Base-by-base conservation (phyloP, 345 rosid genomes). In the Eucalyptus tenuipes region DNA sequence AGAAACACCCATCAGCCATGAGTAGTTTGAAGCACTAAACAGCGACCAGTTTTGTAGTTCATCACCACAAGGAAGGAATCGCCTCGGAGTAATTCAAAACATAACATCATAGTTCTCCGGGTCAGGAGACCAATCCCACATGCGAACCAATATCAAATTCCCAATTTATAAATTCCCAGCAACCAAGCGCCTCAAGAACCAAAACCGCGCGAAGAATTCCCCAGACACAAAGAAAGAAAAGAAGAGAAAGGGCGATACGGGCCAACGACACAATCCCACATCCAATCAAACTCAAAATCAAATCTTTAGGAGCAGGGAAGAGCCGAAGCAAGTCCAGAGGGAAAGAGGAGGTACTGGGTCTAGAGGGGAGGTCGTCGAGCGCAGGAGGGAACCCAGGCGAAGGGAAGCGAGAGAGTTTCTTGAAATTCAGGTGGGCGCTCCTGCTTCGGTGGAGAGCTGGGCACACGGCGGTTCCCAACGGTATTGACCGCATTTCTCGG, bases 401-500 rank as follows among this genome's bases (percentile, higher is more conserved):
- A 29, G 91, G 90, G 88, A 82, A 87, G 85, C 49, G 66, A 80
- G 92, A 86, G 85, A 66, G 91, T 87, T 89, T 92, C 81, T 91
- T 89, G 90, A 89, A 89, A 90, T 87, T 88, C 91, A 92, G 88
- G 89, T 88, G 88, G 88, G 89, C 84, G 75, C 87, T 49, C 33
- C 87, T 89, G 91, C 80, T 75, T 18, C 11, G 75, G 71, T 29
- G 89, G 14, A 49, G 89, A 87, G 81, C 91, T 53, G 95, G 92
- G 75, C 92, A 94, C 16, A 92, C 92, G 88, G 96, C 71, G 88
- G 93, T 88, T 91, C 96, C 98, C 86, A 95, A 93, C 88, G 95
- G 93, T 84, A 94, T 87, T 89, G 97, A 93, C 96, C 93, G 93
- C 99, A 97, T 96, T 90, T 93, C 92, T 84, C 68, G 64, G 89